Conservation (phyloP, 169 alveolate species). For the Plasmodium billcollinsi region DNA sequence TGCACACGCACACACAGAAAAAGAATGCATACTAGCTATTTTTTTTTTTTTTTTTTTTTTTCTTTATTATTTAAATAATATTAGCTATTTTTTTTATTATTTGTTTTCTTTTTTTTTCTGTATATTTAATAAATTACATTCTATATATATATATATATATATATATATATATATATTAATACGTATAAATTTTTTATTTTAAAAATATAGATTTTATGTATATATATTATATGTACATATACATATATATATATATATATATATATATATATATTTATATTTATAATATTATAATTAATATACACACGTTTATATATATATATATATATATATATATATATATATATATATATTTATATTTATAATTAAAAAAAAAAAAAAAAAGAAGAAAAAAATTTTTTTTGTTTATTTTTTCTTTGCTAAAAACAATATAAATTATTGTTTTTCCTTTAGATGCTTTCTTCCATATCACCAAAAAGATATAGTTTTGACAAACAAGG, state of each 20-base stretch:
- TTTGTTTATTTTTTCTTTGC: neutral
- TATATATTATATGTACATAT: neutral
- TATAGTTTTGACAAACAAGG: constrained; percentile 57
- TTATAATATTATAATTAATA: no score
- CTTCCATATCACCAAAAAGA: constrained; percentile 45
- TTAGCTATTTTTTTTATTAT: neutral
- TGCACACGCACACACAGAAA: constrained; percentile 29
- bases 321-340: neutral
- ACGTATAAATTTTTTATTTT: no score
- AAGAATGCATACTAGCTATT: constrained; percentile 37
- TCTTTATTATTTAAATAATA: neutral
- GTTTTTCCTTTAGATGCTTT: constrained; percentile 57
- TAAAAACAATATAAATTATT: neutral
- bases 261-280: no score
- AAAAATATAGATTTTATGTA: no score
- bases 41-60: constrained; percentile 8
- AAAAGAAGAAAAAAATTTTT: no score
- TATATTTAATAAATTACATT: neutral
- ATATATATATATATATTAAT: neutral
- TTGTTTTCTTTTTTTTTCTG: constrained; percentile 8
- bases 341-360: no score
- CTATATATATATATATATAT: constrained; percentile 4
- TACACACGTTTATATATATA: no score
- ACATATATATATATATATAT: no score
- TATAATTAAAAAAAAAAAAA: neutral